Evolutionary conservation across 1,139 yeast species (phyloP), one percentile per base, ranked within the genome.

Genomic region (Yarrowia galli): DNA sequence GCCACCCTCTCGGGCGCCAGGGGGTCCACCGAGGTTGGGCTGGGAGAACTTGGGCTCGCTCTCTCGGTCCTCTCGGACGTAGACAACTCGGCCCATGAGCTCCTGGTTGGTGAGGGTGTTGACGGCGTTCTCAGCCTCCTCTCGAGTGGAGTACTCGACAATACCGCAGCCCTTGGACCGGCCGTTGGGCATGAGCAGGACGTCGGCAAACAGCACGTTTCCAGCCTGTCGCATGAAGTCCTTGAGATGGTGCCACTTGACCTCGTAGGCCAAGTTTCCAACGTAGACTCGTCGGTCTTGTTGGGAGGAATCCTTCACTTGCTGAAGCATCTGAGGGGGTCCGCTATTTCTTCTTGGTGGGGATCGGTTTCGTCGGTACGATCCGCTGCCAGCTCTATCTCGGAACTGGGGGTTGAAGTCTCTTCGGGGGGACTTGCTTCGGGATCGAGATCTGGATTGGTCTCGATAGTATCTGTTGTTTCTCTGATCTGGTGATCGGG

Each of bases 171-270:
- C 99, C 93, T 80, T 96, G 83, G 78, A 79, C 69, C 93, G 89
- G 74, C 91, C 91, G 68, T 97, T 96, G 72, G 89, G 85, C 69
- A 85, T 84, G n/a, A 89, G 88, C 68, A 93, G 89, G 68, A 95
- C 89, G 76, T 93, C 98, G 2, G 98, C 97, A 72, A 92, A 85
- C 22, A 89, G 84, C 65, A 95, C 91, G 45, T 84, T 85, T 71
- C 96, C 97, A 53, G 88, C 88, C 70, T 81, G 81, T 70, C 87
- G 80, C 89, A 87, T 85, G 72, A 87, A 80, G 71, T 87, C 90
- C 75, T 87, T 87, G 72, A 87, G 81, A 56, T 85, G 83, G 72
- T 82, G 85, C 90, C 90, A 87, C 69, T 80, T 82, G 68, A 85
- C 82, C 32, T 86, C 84, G 74, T 85, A 87, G 40, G 90, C 84